Evolutionary conservation across 306 rosid species (phyloP).

Genomic region (Crotalaria pallida): DNA sequence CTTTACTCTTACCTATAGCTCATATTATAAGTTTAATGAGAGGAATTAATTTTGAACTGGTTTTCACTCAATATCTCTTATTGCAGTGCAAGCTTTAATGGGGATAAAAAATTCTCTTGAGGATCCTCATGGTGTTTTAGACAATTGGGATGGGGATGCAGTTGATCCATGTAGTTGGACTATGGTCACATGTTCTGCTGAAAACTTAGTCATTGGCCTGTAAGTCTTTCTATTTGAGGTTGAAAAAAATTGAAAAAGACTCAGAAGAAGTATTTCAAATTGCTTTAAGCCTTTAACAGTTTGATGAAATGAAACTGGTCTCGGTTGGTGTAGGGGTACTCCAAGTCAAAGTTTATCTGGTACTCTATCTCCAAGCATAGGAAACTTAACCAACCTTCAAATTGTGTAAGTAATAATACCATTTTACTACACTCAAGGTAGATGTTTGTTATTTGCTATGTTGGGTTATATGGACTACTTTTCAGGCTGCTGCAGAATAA

Average conservation of each 20-base stretch:
- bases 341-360: slow-evolving; percentile 97
- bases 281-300: not conserved
- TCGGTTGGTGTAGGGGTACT: slow-evolving; percentile 63
- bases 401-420: slow-evolving; percentile 65
- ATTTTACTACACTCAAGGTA: not conserved
- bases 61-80: slow-evolving; percentile 5
- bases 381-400: slow-evolving; percentile 92
- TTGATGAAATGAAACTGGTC: slow-evolving; percentile 28
- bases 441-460: slow-evolving; percentile 19
- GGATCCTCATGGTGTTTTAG: slow-evolving; percentile 96
- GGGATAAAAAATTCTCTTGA: slow-evolving; percentile 53
- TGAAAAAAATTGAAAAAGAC: not conserved
- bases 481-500: slow-evolving; percentile 90
- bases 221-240: slow-evolving; percentile 34
- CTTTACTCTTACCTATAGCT: not conserved
- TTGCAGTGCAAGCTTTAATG: slow-evolving; percentile 91
- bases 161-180: slow-evolving; percentile 99
- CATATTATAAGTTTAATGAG: not conserved
- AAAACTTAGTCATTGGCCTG: slow-evolving; percentile 79
- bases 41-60: slow-evolving; percentile 31
- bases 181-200: slow-evolving; percentile 94
- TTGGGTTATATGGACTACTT: slow-evolving; percentile 14
- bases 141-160: slow-evolving; percentile 91
- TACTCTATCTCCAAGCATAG: slow-evolving; percentile 84
- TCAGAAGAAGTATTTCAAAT: not conserved